Conservation (phyloP, 169 alveolate species). For the Eimeria tenella region DNA sequence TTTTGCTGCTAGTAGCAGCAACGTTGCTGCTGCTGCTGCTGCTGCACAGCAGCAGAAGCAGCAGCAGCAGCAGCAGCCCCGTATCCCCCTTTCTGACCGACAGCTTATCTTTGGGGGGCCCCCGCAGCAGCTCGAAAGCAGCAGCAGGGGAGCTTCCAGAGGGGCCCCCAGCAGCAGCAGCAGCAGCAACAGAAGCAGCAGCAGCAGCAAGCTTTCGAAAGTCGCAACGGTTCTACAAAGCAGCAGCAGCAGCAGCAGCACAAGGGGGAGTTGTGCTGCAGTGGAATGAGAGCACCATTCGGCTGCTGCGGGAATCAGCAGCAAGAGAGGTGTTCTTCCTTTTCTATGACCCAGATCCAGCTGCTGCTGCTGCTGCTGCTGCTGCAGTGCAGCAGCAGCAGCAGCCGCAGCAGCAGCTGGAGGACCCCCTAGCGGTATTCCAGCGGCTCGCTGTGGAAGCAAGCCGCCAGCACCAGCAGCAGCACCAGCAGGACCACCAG, state of each 20-base stretch:
- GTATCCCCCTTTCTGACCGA: too few relatives aligned
- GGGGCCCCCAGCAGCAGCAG: too few relatives aligned
- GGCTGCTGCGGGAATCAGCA: constrained; percentile 6
- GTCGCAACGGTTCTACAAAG: not conserved
- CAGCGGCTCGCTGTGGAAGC: not conserved
- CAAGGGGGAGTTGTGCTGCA: constrained; percentile 18
- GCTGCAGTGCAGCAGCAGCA: not conserved
- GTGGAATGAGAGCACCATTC: constrained; percentile 6
- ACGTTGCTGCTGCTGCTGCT: not conserved
- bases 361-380: not conserved
- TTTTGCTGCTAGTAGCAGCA: not conserved
- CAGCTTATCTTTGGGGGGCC: too few relatives aligned
- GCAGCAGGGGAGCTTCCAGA: too few relatives aligned
- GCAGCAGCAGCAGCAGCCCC: too few relatives aligned
- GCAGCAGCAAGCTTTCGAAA: not conserved
- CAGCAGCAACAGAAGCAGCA: not conserved
- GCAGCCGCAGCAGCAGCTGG: not conserved
- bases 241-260: constrained; percentile 22
- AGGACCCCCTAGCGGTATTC: not conserved
- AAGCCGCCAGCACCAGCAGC: too few relatives aligned
- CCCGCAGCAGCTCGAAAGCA: too few relatives aligned
- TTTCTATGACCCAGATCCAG: not conserved
- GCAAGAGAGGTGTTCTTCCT: constrained; percentile 3
- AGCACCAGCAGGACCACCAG: too few relatives aligned
- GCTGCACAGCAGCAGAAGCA: not conserved